Evolutionary conservation across 768 basidiomycete species (phyloP), one percentile per base, ranked within the genome.

Genomic region (Pulveroboletus frians): DNA sequence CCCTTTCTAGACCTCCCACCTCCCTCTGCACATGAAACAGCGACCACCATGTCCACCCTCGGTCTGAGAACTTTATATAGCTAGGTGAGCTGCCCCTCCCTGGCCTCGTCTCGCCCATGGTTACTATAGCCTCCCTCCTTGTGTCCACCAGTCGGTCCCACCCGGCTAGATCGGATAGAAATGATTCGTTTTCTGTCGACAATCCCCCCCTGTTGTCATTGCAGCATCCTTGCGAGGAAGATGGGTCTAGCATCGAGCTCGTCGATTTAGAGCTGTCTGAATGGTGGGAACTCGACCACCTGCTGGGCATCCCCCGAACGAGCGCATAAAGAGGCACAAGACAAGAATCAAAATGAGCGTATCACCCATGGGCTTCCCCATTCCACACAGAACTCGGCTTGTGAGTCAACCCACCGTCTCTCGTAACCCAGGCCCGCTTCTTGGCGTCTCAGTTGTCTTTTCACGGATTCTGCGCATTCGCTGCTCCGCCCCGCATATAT

Each of bases 171-270:
- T 51, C 58, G 14, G 62, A 68, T 45, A 56, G 61, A 40, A 66
- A 54, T 20, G 59, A 61, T 44, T 56, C 57, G 5, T 54, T 42
- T 47, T 57, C 62, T 20, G 46, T 61, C 52, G 32, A 57, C 43
- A 52, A 52, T n/a, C 35, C 52, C 4, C 49, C 64, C 9, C 21
- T 56, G 2, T 54, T 61, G 15, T 20, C 55, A 26, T n/a, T 60
- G 42, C 50, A 49, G 34, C 52, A 43, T 53, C 59, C 57, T 34
- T 47, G 20, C n/a, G 76, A 75, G 46, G 76, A 76, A 32, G 80
- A 81, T 47, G 64, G 70, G 5, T 77, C 77, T 27, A 67, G 66
- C 54, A 65, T 82, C 45, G 80, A 79, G 57, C 73, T 83, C 35
- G 71, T 83, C 38, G 77, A 78, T 32, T 54, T 73, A 46, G 75